Evolutionary conservation across 2,329 filamentous ascomycete species (phyloP), one percentile per base, ranked within the genome.

Genomic region (Cladosporium sp.): DNA sequence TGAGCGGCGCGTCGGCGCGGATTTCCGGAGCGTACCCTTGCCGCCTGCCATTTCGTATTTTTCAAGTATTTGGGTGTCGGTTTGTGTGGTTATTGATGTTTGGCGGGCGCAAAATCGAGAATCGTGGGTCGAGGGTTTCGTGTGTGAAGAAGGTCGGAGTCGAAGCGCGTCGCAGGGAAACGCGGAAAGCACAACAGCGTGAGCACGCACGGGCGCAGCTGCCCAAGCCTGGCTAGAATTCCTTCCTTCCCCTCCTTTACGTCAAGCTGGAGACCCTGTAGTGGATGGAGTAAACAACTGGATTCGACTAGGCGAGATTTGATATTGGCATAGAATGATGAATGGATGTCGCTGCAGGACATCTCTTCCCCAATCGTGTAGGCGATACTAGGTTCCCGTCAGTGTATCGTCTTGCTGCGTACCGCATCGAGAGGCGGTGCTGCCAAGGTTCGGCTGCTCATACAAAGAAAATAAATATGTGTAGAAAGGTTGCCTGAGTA

Each of bases 21-120:
- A 84, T 64, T 87, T 90, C 12, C 6, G 22, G 47, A 49, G 28
- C 82, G 91, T 95, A 83, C 92, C 92, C 83, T 97, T 97, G 80
- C 91, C 91, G 73, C 92, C 92, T 73, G 91, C 80, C 85, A 88
- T 88, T 66, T 62, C 58, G 62, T 58, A 58, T 39, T 36, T 13
- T 56, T 10, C 17, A 24, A 15, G 19, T 58, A 22, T 57, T 17
- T n/a, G 47, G 45, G 51, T 42, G 57, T 56, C 28, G 50, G 51
- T 32, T 32, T 58, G 47, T 45, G 44, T 34, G 52, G 20, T 19
- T 52, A 36, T 15, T 22, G 19, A 49, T 49, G 25, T 22, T 34
- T 15, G 47, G 28, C n/a, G 13, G 9, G 22, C 17, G 32, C 40
- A 22, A 25, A 49, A 28, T 49, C 10, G 28, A 22, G 32, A 34